These are phyloP conservation scores for Cladosporium halotolerans DNA, from an alignment of 2,329 filamentous ascomycete genomes.

Conservation along the genomic window DNA sequence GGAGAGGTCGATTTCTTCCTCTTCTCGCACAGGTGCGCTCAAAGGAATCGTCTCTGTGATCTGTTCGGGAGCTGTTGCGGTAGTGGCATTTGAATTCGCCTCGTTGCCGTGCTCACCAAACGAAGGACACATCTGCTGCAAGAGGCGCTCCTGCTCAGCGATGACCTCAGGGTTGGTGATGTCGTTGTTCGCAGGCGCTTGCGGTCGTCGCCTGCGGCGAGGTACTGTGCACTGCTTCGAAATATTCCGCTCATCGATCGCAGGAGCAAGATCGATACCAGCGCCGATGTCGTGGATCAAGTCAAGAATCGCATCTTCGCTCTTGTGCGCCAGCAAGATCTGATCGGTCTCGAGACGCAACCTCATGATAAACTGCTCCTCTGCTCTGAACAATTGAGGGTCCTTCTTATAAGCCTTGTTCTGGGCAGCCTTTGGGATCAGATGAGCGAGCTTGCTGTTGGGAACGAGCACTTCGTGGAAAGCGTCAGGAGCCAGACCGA, in stretches of 20 bases:
- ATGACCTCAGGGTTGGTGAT: conserved; percentile 34
- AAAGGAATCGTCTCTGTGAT: not conserved
- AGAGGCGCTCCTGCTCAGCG: conserved; percentile 44
- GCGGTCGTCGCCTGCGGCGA: conserved; percentile 34
- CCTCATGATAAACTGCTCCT: conserved; percentile 59
- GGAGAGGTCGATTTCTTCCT: conserved; percentile 31
- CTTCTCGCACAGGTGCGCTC: conserved; percentile 23
- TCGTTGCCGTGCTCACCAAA: conserved; percentile 25
- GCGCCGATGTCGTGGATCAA: conserved; percentile 65
- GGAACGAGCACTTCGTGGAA: conserved; percentile 48
- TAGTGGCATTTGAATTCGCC: not conserved
- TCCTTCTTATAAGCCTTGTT: conserved; percentile 39
- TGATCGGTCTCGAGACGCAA: conserved; percentile 68
- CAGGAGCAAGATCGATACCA: conserved; percentile 65
- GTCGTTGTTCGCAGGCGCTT: conserved; percentile 26
- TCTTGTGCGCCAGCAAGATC: conserved; percentile 61
- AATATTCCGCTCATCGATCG: conserved; percentile 60
- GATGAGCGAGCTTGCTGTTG: conserved; percentile 39
- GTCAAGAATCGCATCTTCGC: conserved; percentile 58
- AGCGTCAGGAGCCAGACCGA: conserved; percentile 67
- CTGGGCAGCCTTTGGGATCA: conserved; percentile 36
- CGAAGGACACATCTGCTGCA: conserved; percentile 41
- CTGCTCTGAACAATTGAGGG: conserved; percentile 40
- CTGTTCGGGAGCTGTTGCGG: not conserved
- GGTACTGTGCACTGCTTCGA: conserved; percentile 43